These are phyloP conservation scores for Lotmaria passim DNA, from an alignment of 208 protist genomes.

Conservation along the genomic window DNA sequence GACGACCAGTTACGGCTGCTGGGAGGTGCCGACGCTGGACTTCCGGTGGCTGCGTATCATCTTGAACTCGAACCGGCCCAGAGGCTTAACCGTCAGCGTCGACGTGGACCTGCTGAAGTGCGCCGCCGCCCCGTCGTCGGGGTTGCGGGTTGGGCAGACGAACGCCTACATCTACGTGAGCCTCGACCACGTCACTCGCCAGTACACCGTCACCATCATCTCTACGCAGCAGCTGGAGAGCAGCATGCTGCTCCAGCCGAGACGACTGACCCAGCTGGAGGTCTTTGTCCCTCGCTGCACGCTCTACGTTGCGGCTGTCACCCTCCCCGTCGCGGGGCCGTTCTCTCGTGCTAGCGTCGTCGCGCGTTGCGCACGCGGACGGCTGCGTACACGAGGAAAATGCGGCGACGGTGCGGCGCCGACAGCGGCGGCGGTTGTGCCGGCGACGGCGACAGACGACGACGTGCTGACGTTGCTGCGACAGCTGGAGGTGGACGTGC, in stretches of 20 bases:
- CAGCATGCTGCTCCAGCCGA: conserved; percentile 35
- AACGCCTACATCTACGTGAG: conserved; percentile 36
- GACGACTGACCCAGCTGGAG: conserved; percentile 30
- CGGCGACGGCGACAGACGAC: conserved; percentile 14
- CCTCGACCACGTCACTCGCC: conserved; percentile 15
- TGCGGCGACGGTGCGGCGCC: not conserved
- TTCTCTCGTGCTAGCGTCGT: conserved; percentile 20
- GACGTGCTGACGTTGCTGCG: conserved; percentile 25
- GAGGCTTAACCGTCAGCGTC: conserved; percentile 18
- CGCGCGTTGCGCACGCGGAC: conserved; percentile 22
- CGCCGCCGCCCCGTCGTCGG: conserved; percentile 23
- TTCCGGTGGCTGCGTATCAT: conserved; percentile 24
- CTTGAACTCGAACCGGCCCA: conserved; percentile 25
- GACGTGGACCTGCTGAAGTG: conserved; percentile 30
- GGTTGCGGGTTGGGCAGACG: conserved; percentile 22
- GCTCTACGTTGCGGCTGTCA: conserved; percentile 27
- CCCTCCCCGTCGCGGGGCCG: conserved; percentile 14
- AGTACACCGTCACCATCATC: conserved; percentile 38
- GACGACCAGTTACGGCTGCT: conserved; percentile 30
- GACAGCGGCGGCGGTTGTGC: conserved; percentile 1
- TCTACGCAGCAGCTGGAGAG: conserved; percentile 33
- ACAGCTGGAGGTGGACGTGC: conserved; percentile 58
- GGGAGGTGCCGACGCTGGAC: conserved; percentile 35
- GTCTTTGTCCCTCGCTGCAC: conserved; percentile 35
- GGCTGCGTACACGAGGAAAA: conserved; percentile 4